A percentile compares a stretch with the other conserved stretches of the same genome.
These are phyloP conservation scores for Intubia oerlemansii DNA, from an alignment of 2,329 filamentous ascomycete genomes.

Conservation along the genomic window DNA sequence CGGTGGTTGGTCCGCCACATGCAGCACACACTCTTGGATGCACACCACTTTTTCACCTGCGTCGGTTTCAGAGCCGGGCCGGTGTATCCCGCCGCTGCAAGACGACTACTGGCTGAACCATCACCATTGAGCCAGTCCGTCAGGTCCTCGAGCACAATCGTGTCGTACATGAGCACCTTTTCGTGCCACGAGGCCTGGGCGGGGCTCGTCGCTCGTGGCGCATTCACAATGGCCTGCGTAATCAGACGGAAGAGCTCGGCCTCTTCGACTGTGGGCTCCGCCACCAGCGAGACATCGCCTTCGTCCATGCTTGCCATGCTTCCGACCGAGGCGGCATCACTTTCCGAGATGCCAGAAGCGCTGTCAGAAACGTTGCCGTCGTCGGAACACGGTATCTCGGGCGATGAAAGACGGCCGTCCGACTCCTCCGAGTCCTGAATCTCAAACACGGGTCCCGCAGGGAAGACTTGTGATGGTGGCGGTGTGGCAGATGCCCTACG, in stretches of 20 bases:
- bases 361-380: too few relatives aligned
- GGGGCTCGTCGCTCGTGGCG: constrained; percentile 25
- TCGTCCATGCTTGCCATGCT: constrained; percentile 21
- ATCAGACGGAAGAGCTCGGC: constrained; percentile 27
- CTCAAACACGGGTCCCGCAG: constrained; percentile 4
- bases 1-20: constrained; percentile 39
- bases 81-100: too few relatives aligned
- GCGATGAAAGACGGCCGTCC: constrained; percentile 19
- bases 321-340: too few relatives aligned
- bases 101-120: too few relatives aligned
- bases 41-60: constrained; percentile 77
- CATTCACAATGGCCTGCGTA: constrained; percentile 27
- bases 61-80: constrained; percentile 40
- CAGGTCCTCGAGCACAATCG: constrained; percentile 72
- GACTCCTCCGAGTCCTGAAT: constrained; percentile 7
- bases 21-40: constrained; percentile 70
- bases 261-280: constrained; percentile 19
- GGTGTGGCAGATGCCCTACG: too few relatives aligned
- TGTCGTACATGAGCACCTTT: constrained; percentile 85
- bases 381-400: constrained; percentile 1
- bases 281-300: constrained; percentile 18
- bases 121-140: constrained; percentile 54
- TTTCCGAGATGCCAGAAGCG: too few relatives aligned
- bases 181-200: constrained; percentile 57
- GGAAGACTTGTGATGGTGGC: too few relatives aligned